A percentile compares a stretch with the other conserved stretches of the same genome.
Evolutionary conservation across 2,329 filamentous ascomycete genomes (phyloP).

Genomic region (Aureobasidium vineae): DNA sequence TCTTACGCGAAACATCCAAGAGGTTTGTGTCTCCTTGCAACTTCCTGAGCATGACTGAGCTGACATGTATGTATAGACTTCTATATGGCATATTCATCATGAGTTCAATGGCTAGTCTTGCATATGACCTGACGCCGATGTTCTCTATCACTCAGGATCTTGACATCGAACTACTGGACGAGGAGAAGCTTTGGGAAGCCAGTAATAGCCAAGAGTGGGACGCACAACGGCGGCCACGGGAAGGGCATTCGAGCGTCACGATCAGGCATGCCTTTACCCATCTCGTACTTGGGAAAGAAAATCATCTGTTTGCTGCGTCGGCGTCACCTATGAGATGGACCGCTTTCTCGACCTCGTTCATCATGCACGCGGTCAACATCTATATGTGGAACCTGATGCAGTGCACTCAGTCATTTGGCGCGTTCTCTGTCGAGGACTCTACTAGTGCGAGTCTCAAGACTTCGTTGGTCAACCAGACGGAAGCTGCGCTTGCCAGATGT

Average conservation of each 20-base stretch:
- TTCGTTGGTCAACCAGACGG: background rate
- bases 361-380: conserved; percentile 41
- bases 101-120: conserved; percentile 38
- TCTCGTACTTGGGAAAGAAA: background rate
- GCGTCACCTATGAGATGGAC: conserved; percentile 30
- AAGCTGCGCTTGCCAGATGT: conserved; percentile 35
- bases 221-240: background rate
- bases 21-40: background rate
- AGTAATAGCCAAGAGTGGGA: conserved; percentile 27
- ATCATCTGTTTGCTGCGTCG: background rate
- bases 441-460: background rate
- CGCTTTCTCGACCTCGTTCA: conserved; percentile 36
- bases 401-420: conserved; percentile 36
- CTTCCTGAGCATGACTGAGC: background rate
- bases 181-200: conserved; percentile 39
- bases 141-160: conserved; percentile 39
- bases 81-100: conserved; percentile 38
- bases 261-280: background rate
- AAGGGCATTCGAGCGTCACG: background rate
- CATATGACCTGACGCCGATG: conserved; percentile 38
- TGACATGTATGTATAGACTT: conserved; percentile 16
- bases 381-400: conserved; percentile 41
- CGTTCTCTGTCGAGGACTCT: conserved; percentile 27
- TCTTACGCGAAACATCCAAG: background rate
- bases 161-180: conserved; percentile 39